Evolutionary conservation across 1,284 basidiomycete species (phyloP), one percentile per base, ranked within the genome.

Genomic region (Entoloma clypeatum): DNA sequence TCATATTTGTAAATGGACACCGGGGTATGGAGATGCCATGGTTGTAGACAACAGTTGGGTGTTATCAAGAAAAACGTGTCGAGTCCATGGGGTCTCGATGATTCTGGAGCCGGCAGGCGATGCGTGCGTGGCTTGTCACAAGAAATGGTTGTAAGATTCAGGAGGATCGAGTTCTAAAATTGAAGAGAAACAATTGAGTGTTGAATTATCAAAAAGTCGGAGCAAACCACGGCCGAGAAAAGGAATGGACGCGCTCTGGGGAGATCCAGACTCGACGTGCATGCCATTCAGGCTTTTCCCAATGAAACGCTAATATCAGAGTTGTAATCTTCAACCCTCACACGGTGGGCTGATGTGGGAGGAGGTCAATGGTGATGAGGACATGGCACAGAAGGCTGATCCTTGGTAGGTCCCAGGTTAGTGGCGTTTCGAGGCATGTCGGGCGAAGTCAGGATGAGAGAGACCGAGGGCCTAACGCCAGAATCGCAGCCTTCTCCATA

Each of bases 31-130:
- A n/a, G n/a, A n/a, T n/a, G n/a, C n/a, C n/a, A n/a, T n/a, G n/a
- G 16, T 4, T 23, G 1, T 19, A 36, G 24, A 11, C 32, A 22
- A 2, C 14, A 7, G 10, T 14, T n/a, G 7, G 36, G 4, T 14
- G 18, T 17, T 18, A 1, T 28, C 26, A 46, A 18, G 27, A 8
- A 56, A 18, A 0, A 43, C 45, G 11, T 50, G 44, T 1, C 26
- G n/a, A 18, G 50, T 51, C 53, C 50, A 56, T 4, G 44, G 49
- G 7, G 49, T 51, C 18, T 30, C 27, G 21, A 38, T n/a, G 1
- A 36, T 28, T 6, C 19, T 39, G 0, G 21, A 26, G 39, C 14
- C 13, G 34, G 30, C 40, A 5, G 43, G 35, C 7, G 38, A 4
- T 18, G 19, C 11, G 34, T 39, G 41, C n/a, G 34, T 21, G 10